Percentiles rank a stretch among this genome's conserved stretches.
phyloP scores from a whole-genome alignment of 495 filamentous ascomycete species.

The Tuber borchii region DNA sequence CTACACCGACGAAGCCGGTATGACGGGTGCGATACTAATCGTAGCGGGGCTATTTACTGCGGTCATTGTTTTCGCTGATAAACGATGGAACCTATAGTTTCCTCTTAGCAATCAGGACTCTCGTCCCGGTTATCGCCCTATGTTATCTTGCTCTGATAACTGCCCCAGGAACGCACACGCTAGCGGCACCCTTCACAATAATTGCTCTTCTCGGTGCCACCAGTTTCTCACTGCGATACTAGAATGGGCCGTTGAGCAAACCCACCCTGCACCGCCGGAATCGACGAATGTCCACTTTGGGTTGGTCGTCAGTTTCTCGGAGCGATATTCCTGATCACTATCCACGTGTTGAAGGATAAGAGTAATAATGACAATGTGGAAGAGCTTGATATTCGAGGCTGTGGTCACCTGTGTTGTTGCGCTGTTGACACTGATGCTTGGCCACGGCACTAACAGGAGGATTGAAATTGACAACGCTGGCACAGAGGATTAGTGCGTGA shows the following conservation, averaged over 20 bases:
- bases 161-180: slow-evolving; percentile 61
- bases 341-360: slow-evolving; percentile 67
- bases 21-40: slow-evolving; percentile 86
- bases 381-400: slow-evolving; percentile 68
- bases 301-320: slow-evolving; percentile 73
- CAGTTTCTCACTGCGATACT: slow-evolving; percentile 68
- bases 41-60: slow-evolving; percentile 72
- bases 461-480: no score
- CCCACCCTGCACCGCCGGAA: slow-evolving; percentile 81
- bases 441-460: slow-evolving; percentile 32
- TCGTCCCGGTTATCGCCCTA: slow-evolving; percentile 67
- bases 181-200: slow-evolving; percentile 67
- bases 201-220: slow-evolving; percentile 67
- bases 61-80: slow-evolving; percentile 67
- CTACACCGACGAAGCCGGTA: slow-evolving; percentile 77
- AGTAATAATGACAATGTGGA: slow-evolving; percentile 34
- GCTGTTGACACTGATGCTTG: slow-evolving; percentile 61
- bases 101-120: slow-evolving; percentile 63
- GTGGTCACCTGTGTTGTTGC: slow-evolving; percentile 59
- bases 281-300: slow-evolving; percentile 79
- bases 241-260: slow-evolving; percentile 79
- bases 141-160: slow-evolving; percentile 73
- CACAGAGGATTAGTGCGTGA: no score
- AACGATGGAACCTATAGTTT: slow-evolving; percentile 79
- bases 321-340: slow-evolving; percentile 72